These are phyloP conservation scores for Leishmania aethiopica DNA, from an alignment of 208 protist genomes.

Conservation along the genomic window DNA sequence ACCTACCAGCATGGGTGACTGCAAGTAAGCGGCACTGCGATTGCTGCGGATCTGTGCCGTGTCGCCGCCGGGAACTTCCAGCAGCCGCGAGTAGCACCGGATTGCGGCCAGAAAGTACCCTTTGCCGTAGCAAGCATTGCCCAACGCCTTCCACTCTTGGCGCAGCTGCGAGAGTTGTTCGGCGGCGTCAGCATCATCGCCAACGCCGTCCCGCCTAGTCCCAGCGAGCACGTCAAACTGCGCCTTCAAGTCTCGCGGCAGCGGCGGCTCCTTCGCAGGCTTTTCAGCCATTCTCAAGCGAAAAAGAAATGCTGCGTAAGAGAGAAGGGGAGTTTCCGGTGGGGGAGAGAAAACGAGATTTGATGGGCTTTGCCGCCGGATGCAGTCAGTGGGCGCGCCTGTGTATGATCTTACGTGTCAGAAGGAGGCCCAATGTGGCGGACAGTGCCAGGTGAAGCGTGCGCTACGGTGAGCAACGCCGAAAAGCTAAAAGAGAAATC, in stretches of 20 bases:
- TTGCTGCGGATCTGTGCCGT: conserved; percentile 88
- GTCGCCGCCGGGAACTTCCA: conserved; percentile 39
- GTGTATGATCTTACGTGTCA: neutral
- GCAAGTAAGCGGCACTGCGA: conserved; percentile 83
- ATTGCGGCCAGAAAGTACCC: conserved; percentile 79
- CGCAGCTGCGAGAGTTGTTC: conserved; percentile 20
- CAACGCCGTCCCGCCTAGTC: neutral
- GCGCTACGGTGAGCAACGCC: neutral
- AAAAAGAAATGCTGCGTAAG: neutral
- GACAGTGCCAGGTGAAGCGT: neutral
- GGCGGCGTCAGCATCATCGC: conserved; percentile 12
- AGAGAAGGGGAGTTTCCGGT: neutral
- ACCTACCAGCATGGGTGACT: conserved; percentile 69
- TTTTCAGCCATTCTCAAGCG: conserved; percentile 29
- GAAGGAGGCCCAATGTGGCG: neutral
- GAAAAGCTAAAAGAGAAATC: neutral
- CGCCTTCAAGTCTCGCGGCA: conserved; percentile 41
- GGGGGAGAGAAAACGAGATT: neutral
- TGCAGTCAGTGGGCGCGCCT: neutral
- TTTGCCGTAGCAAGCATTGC: conserved; percentile 78
- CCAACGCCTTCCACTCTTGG: conserved; percentile 72
- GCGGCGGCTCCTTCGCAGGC: conserved; percentile 44
- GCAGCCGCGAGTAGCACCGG: conserved; percentile 77
- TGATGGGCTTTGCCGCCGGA: neutral
- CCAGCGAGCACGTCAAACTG: conserved; percentile 33